phyloP scores from a whole-genome alignment of 768 basidiomycete species.

The Serendipita vermifera region DNA sequence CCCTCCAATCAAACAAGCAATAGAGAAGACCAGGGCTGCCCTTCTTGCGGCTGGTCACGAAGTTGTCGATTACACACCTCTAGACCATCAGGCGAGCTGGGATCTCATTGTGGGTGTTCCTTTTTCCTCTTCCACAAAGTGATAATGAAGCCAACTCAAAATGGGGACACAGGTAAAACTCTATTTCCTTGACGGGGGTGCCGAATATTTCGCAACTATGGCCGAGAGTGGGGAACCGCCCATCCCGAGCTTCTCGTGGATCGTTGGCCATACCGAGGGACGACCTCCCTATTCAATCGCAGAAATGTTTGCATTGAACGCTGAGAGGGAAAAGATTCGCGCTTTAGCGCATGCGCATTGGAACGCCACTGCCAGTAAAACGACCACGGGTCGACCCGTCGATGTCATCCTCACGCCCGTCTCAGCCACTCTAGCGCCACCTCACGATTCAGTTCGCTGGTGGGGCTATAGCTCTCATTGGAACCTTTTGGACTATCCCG shows the following conservation, averaged over 20 bases:
- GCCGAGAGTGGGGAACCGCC: conserved; percentile 23
- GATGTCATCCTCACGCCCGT: conserved; percentile 38
- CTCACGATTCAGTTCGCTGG: conserved; percentile 36
- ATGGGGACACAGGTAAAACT: conserved; percentile 28
- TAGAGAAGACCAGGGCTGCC: conserved; percentile 29
- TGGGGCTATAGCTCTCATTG: conserved; percentile 41
- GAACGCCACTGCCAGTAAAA: conserved; percentile 29
- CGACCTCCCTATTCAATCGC: conserved; percentile 28
- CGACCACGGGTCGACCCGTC: conserved; percentile 32
- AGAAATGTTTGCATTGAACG: conserved; percentile 35
- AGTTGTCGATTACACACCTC: conserved; percentile 36
- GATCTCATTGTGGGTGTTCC: conserved; percentile 32
- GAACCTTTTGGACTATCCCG: conserved; percentile 40
- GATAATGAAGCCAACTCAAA: background rate
- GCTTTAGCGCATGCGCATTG: conserved; percentile 31
- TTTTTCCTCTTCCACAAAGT: background rate
- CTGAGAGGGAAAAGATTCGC: conserved; percentile 33
- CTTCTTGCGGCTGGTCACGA: conserved; percentile 37
- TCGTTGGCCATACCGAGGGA: conserved; percentile 29
- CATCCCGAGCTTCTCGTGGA: conserved; percentile 35
- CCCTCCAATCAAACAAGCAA: conserved; percentile 33
- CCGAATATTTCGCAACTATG: conserved; percentile 32
- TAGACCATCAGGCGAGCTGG: conserved; percentile 34
- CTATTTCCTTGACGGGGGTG: conserved; percentile 39
- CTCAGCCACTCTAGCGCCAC: conserved; percentile 36